Base-by-base conservation (phyloP, 2,329 filamentous ascomycete genomes). In the Fusarium sambucinum region DNA sequence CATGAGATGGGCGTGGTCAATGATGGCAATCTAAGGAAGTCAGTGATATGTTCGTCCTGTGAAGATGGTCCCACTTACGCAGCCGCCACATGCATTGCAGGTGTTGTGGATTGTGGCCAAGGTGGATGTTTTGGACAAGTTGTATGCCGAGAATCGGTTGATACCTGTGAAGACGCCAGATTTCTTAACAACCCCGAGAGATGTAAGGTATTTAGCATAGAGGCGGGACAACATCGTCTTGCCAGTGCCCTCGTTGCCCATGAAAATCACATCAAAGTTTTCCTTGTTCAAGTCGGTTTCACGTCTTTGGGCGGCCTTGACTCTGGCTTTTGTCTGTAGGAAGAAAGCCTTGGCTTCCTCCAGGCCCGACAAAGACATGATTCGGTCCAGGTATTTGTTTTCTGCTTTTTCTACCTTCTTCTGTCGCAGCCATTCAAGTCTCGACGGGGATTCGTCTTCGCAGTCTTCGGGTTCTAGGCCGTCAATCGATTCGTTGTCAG, bases 331-430 rank as follows among this genome's bases (percentile, higher is more conserved):
- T 38, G 73, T 63, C 38, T 74, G 65, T 12, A 91, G 75, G 50
- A 91, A 84, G 54, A 88, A 79, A 27, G 79, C 69, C 70, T 92
- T 92, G 37, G 90, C 85, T 6, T 84, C 77, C 69, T 91, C 88
- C 0, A 91, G 79, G 4, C 89, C 89, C 46, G 87, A 84, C 82
- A 91, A 85, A 2, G 78, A 77, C 85, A 91, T 90, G 27, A 92
- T 73, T 0, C 79, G 68, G 68, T 91, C 89, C 2, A 92, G 77
- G 3, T 83, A 80, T n/a, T 78, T 73, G 61, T 88, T 90, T 14
- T 75, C 71, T 1, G 83, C 82, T 23, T 80, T 80, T 54, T 86
- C 81, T 5, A 79, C 65, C 63, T 87, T 88, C 69, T 79, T 79
- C 44, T 76, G 77, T 25, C 75, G 67, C n/a, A 77, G 44, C 77